phyloP scores from a whole-genome alignment of 2,329 filamentous ascomycete species.

The Penicillium frequentans region DNA sequence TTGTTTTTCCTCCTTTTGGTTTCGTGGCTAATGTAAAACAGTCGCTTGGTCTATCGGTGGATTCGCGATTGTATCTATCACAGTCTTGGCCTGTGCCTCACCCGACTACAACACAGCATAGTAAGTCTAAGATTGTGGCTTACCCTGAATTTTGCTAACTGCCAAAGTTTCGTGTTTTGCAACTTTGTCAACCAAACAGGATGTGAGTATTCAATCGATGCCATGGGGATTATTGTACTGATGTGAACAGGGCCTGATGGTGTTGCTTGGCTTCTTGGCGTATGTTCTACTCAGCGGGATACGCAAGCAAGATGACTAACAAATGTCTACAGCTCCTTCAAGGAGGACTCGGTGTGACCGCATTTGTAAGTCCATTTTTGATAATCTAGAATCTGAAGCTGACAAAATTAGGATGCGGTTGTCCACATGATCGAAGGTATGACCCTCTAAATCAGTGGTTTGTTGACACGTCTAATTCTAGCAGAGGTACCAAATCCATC shows the following conservation, averaged over 20 bases:
- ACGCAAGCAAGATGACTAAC: neutral
- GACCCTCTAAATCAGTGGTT: neutral
- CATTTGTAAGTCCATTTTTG: conserved; percentile 42
- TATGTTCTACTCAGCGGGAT: conserved; percentile 10
- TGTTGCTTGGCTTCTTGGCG: conserved; percentile 47
- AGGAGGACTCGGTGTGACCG: conserved; percentile 53
- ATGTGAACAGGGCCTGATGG: conserved; percentile 57
- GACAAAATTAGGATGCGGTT: conserved; percentile 31
- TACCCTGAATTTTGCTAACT: neutral
- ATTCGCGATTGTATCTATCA: conserved; percentile 68
- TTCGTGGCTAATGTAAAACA: conserved; percentile 10
- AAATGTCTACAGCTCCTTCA: conserved; percentile 36
- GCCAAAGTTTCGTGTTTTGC: conserved; percentile 53
- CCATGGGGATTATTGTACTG: neutral
- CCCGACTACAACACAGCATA: conserved; percentile 63
- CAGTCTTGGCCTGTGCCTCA: conserved; percentile 64
- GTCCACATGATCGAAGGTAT: conserved; percentile 52
- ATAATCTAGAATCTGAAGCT: neutral
- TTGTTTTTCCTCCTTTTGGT: too few relatives aligned
- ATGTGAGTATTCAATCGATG: conserved; percentile 40
- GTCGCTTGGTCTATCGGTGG: conserved; percentile 69
- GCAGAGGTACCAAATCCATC: conserved; percentile 43
- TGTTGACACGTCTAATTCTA: neutral
- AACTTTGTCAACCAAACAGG: conserved; percentile 67
- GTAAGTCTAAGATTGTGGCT: conserved; percentile 44